Evolutionary conservation across 768 basidiomycete species (phyloP), one percentile per base, ranked within the genome.

Genomic region (Termitomyces sp.): DNA sequence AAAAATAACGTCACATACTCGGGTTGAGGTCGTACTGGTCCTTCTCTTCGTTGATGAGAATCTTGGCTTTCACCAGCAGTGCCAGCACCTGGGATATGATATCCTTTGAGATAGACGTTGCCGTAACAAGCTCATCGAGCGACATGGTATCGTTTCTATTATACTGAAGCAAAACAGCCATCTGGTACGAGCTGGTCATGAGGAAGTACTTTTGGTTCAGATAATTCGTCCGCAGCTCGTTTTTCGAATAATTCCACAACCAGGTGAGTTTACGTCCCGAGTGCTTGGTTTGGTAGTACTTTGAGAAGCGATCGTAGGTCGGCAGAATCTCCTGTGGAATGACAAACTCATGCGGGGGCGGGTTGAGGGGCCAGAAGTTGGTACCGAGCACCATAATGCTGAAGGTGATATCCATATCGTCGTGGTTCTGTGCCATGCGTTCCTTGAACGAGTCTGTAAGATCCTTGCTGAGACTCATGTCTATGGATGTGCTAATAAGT

Each of bases 161-260:
- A 76, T 94, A 99, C 70, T 96, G 94, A 65, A 94, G 69, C 40
- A 98, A 76, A 51, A 99, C 90, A n/a, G 92, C 91, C 86, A 94
- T 94, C 75, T 99, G 97, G 72, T 93, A 98, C 38, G 94, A 86
- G 67, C 92, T 95, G 57, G 93, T 94, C 88, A 95, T 93, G 68
- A 98, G 75, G 64, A 97, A 94, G 76, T 98, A 98, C 76, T 96
- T 98, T 71, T 94, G 92, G 68, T 88, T 89, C 54, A 92, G 79
- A 73, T 97, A 94, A 70, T 91, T 95, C 60, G 96, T 95, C 59
- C 93, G 86, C 44, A 99, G 81, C 68, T 98, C 97, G 74, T 95
- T 96, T 79, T 97, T 96, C 48, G 90, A 94, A 70, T 95, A 92
- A 69, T 98, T 96, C 97, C 97, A 99, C 8, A 98, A 74, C 96